phyloP scores from a whole-genome alignment of 495 filamentous ascomycete genomes.

The Letharia columbiana region DNA sequence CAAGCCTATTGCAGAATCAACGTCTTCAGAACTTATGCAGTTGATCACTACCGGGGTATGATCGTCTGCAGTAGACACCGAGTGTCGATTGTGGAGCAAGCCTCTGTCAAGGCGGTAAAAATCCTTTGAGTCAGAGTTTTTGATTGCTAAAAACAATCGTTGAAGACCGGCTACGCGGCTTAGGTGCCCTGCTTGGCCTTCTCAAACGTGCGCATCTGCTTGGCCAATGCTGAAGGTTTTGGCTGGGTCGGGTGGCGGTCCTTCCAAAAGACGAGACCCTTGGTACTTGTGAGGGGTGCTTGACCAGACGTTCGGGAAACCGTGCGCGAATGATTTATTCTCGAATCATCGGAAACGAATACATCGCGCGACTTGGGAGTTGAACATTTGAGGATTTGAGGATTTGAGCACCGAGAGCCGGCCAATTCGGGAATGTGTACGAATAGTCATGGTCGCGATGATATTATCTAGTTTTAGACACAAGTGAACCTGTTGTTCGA shows the following conservation, averaged over 20 bases:
- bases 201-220: slow-evolving; percentile 1
- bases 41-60: background rate
- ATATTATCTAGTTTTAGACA: background rate
- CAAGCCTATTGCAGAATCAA: background rate
- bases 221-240: background rate
- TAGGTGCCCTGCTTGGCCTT: background rate
- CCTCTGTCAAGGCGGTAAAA: background rate
- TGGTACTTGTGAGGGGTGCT: background rate
- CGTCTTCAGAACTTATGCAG: background rate
- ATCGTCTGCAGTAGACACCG: background rate
- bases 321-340: background rate
- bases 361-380: background rate
- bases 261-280: background rate
- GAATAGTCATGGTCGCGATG: background rate
- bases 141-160: background rate
- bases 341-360: background rate
- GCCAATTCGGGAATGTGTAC: background rate
- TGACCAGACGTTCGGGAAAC: background rate
- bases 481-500: background rate
- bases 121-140: too few relatives aligned
- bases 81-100: background rate
- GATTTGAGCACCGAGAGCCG: background rate
- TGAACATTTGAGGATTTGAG: background rate
- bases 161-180: background rate
- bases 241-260: background rate